Percentiles rank a stretch among this genome's conserved stretches.
Conservation (phyloP, 23 red algal genomes). For the Chondrus crispus region DNA sequence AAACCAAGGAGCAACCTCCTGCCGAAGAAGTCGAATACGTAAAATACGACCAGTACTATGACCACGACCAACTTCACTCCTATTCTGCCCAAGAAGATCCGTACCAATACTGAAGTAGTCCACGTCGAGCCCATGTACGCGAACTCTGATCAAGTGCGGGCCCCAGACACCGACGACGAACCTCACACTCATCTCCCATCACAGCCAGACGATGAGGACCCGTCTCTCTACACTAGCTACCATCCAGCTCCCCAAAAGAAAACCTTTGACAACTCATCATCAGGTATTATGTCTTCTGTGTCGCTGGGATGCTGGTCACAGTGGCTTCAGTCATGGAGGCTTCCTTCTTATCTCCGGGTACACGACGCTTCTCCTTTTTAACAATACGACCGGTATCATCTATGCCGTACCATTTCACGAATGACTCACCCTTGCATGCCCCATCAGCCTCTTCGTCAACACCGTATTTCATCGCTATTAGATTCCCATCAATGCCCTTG, state of each 20-base stretch:
- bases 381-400: too few species aligned
- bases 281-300: too few species aligned
- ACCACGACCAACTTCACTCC: not conserved
- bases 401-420: constrained; percentile 24
- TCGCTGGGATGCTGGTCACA: too few species aligned
- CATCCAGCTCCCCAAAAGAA: not conserved
- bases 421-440: constrained; percentile 26
- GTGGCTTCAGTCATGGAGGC: too few species aligned
- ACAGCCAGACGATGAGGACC: not conserved
- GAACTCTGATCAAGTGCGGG: not conserved
- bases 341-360: too few species aligned
- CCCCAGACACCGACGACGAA: not conserved
- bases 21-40: not conserved
- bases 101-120: not conserved
- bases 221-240: not conserved
- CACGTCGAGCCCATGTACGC: not conserved
- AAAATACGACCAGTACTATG: too few species aligned
- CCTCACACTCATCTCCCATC: not conserved
- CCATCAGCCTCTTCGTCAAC: constrained; percentile 55
- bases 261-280: not conserved
- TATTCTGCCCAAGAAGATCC: not conserved
- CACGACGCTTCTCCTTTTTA: not conserved
- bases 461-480: constrained; percentile 12
- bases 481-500: not conserved
- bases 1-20: not conserved